Evolutionary conservation across 2,329 filamentous ascomycete genomes (phyloP).

Genomic region (Diatrype stigma): DNA sequence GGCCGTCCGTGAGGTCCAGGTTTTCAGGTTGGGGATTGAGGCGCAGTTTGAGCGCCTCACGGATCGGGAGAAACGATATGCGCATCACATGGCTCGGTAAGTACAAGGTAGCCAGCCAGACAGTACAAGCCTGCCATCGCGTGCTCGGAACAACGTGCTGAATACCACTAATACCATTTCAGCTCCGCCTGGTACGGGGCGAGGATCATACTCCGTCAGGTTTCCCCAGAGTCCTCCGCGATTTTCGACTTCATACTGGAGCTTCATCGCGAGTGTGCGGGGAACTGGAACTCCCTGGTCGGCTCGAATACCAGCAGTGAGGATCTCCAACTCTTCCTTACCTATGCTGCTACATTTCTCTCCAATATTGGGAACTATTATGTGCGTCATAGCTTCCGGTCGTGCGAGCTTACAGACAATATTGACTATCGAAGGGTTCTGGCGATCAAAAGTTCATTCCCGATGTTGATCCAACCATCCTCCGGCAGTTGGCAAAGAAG

Average conservation of each 20-base stretch:
- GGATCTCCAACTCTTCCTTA: conserved; percentile 45
- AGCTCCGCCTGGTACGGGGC: conserved; percentile 53
- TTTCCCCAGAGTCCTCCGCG: conserved; percentile 52
- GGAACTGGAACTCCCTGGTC: conserved; percentile 46
- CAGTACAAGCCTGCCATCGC: conserved; percentile 8
- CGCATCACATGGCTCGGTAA: conserved; percentile 50
- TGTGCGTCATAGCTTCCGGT: conserved; percentile 16
- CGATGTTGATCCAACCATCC: conserved; percentile 34
- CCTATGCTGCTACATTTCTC: conserved; percentile 54
- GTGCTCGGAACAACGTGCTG: background rate
- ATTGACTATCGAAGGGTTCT: conserved; percentile 34
- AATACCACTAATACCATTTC: conserved; percentile 3
- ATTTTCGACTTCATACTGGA: conserved; percentile 59
- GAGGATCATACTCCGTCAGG: conserved; percentile 53
- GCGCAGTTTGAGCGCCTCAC: conserved; percentile 50
- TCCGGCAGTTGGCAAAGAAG: conserved; percentile 39
- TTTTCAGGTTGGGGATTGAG: conserved; percentile 15
- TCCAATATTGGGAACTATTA: conserved; percentile 60
- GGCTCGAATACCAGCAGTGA: conserved; percentile 35
- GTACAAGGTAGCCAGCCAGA: background rate
- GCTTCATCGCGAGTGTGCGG: conserved; percentile 44
- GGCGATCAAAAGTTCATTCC: conserved; percentile 60
- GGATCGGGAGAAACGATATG: conserved; percentile 58
- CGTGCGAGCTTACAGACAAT: background rate
- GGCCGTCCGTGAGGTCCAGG: conserved; percentile 4